Evolutionary conservation across 1,284 basidiomycete genomes (phyloP), one percentile per base, ranked within the genome.

Genomic region (Ceratobasidium sp.): DNA sequence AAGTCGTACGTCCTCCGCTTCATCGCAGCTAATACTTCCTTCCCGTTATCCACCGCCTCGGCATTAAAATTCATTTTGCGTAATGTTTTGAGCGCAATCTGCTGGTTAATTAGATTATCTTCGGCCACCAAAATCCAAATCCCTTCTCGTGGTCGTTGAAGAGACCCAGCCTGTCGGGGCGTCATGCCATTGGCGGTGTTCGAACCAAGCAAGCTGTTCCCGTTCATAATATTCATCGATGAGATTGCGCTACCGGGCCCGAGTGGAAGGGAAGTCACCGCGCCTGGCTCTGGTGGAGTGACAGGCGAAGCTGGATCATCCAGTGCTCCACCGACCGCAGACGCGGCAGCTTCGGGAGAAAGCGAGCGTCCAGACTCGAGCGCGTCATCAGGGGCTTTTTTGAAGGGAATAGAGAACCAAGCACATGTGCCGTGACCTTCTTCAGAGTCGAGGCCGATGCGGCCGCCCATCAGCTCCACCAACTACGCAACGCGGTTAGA

Each of bases 61-160:
- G 73, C 73, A 48, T 75, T 75, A 26, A 75, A 75, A 33, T 66
- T 65, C 73, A 75, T 75, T 23, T 75, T 66, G 10, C 62, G 44
- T 28, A 75, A 28, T 38, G 73, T 75, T 62, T 75, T 75, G 61
- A 75, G 62, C 17, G 73, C 73, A 26, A 75, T 75, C 48, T 75
- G 73, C 23, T 75, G 73, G n/a, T 66, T 66, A 17, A 75, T 75
- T 46, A 54, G 15, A 12, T 75, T 75, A 56, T 75, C 73, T 23
- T 75, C 73, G 2, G 73, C 73, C 5, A 75, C 73, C n/a, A 75
- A 20, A 28, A 75, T 66, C 73, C 73, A 75, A 33, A 75, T 75
- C 48, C 62, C 73, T 46, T 75, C 50, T 2, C 73, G 73, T n/a
- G 73, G 73, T 26, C 73, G 62, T 28, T 75, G 73, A 1, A 75